These are phyloP conservation scores for Blastobotrys apis DNA, from an alignment of 1,139 yeast genomes.

Conservation along the genomic window DNA sequence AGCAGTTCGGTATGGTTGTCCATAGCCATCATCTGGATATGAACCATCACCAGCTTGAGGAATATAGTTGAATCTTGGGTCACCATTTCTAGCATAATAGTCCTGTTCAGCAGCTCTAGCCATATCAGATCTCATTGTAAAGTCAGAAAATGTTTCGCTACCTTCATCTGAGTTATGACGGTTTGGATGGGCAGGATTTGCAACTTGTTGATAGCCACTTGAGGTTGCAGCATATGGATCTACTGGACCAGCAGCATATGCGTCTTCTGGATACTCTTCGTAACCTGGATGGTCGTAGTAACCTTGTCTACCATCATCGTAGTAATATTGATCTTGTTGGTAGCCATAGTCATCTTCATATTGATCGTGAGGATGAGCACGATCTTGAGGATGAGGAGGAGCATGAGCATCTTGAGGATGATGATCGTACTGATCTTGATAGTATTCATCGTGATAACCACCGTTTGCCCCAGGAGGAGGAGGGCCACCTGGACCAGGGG, in stretches of 20 bases:
- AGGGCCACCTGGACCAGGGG: too few species aligned
- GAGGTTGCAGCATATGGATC: conserved; percentile 33
- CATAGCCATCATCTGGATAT: conserved; percentile 31
- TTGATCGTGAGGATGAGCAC: conserved; percentile 22
- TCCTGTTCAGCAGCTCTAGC: conserved; percentile 38
- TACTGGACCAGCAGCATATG: conserved; percentile 33
- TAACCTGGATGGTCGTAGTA: conserved; percentile 30
- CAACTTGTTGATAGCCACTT: conserved; percentile 28
- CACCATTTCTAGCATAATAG: conserved; percentile 39
- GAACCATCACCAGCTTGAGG: conserved; percentile 30
- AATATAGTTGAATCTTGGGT: conserved; percentile 26
- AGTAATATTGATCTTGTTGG: conserved; percentile 26
- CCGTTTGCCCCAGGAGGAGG: too few species aligned
- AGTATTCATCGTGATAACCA: conserved; percentile 1
- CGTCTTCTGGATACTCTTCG: conserved; percentile 36
- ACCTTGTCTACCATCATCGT: conserved; percentile 26
- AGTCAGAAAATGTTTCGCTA: conserved; percentile 42
- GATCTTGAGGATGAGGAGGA: too few species aligned
- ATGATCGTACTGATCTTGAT: conserved; percentile 10
- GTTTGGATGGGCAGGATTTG: conserved; percentile 22
- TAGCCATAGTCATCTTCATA: conserved; percentile 33
- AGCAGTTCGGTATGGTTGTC: conserved; percentile 19
- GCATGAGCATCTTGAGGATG: neutral
- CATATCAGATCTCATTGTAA: conserved; percentile 43
- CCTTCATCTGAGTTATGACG: conserved; percentile 37